phyloP scores from a whole-genome alignment of 2,329 filamentous ascomycete genomes.

The Penicillium sp. region DNA sequence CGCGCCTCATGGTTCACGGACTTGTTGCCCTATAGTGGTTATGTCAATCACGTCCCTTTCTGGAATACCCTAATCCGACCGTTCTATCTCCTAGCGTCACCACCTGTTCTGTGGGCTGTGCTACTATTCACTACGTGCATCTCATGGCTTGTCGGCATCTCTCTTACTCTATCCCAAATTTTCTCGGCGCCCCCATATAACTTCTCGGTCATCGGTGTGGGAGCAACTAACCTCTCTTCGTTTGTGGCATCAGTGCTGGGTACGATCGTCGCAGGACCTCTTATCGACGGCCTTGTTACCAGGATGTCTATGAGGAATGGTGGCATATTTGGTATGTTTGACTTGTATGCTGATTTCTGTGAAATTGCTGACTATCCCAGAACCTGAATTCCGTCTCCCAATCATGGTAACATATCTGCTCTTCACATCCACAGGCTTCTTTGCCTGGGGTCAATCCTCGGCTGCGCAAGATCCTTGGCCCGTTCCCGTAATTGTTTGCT shows the following conservation, averaged over 20 bases:
- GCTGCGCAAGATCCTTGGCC: slow-evolving; percentile 30
- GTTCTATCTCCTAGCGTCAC: slow-evolving; percentile 37
- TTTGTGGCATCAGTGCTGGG: slow-evolving; percentile 37
- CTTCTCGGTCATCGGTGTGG: slow-evolving; percentile 37
- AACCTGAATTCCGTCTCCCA: slow-evolving; percentile 43
- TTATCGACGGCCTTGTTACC: slow-evolving; percentile 37
- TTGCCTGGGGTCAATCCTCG: slow-evolving; percentile 35
- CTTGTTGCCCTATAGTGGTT: slow-evolving; percentile 40
- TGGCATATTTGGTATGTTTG: slow-evolving; percentile 32
- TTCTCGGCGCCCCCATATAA: slow-evolving; percentile 40
- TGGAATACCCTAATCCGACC: slow-evolving; percentile 39
- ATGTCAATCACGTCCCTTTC: slow-evolving; percentile 39
- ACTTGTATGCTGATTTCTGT: accelerated
- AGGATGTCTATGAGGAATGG: slow-evolving; percentile 36
- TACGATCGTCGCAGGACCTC: slow-evolving; percentile 32
- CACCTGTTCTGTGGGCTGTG: slow-evolving; percentile 41
- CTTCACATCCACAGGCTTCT: slow-evolving; percentile 41
- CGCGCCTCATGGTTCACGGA: slow-evolving; percentile 28
- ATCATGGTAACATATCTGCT: slow-evolving; percentile 37
- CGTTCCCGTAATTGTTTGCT: slow-evolving; percentile 38
- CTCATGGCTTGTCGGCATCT: slow-evolving; percentile 32
- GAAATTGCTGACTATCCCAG: slow-evolving; percentile 8
- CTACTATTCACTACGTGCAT: slow-evolving; percentile 43
- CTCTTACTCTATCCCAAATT: slow-evolving; percentile 37
- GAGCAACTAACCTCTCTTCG: slow-evolving; percentile 34